Conservation (phyloP, 176 grass and related monocot species). For the Oryza glaberrima region DNA sequence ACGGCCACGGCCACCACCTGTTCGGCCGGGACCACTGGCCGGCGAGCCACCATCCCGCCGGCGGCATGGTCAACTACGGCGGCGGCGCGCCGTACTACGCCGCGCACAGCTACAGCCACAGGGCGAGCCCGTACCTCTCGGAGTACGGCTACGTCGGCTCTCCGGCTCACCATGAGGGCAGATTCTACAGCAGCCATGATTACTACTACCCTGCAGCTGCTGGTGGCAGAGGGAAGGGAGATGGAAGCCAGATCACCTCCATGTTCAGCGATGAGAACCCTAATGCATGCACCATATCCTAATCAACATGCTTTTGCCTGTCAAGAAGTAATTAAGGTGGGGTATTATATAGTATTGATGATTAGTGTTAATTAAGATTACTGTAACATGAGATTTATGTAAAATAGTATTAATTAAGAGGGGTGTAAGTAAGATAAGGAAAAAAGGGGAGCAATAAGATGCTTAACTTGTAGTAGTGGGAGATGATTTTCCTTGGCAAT, state of each 20-base stretch:
- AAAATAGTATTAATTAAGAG: not conserved
- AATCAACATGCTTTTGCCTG: constrained; percentile 30
- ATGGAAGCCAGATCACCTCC: constrained; percentile 63
- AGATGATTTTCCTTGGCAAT: constrained; percentile 44
- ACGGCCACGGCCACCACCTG: not conserved
- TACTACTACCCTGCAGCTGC: constrained; percentile 19
- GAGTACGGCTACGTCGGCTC: constrained; percentile 42
- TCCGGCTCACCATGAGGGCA: constrained; percentile 40
- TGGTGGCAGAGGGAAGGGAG: constrained; percentile 41
- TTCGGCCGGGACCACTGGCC: constrained; percentile 33
- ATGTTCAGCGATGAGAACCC: constrained; percentile 80
- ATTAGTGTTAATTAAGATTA: constrained; percentile 14
- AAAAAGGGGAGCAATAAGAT: constrained; percentile 38
- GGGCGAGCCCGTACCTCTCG: constrained; percentile 34
- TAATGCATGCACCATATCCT: constrained; percentile 72
- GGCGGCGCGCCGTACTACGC: constrained; percentile 42
- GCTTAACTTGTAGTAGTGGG: constrained; percentile 31
- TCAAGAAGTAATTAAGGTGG: not conserved
- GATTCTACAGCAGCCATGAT: constrained; percentile 41
- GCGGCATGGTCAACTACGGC: constrained; percentile 36
- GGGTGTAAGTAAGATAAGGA: not conserved
- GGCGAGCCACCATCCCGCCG: constrained; percentile 35
- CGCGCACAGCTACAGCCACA: constrained; percentile 49
- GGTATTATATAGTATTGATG: not conserved
- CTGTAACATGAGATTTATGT: not conserved